Base-by-base conservation (phyloP, 768 basidiomycete genomes). In the Gautieria morchelliformis region DNA sequence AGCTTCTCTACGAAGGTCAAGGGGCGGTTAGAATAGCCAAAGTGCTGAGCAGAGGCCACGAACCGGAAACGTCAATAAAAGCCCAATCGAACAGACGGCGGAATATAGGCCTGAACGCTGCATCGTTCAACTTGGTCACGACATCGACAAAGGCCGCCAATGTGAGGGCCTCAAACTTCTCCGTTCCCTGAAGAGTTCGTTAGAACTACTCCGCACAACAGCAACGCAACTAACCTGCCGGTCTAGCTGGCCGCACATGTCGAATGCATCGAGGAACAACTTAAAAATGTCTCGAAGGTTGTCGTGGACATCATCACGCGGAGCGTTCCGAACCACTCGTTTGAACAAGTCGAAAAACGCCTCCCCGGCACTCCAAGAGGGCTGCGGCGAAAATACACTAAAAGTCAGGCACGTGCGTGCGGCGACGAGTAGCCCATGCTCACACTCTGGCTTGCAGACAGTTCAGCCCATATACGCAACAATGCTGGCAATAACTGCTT, bases 11-110 rank as follows among this genome's bases (percentile, higher is more conserved):
- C 20, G 27, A 9, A 33, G 12, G 1, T 79, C 12, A 14, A 3
- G 35, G 35, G 35, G n/a, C n/a, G n/a, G 75, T 44, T 14, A 44
- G n/a, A 44, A n/a, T 19, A 5, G 19, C 8, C 42, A 44, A 9
- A n/a, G n/a, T 44, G 11, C 42, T 5, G 35, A 14, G 2, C 61
- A 63, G 47, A 24, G 24, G 27, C 24, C 27, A 19, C 75, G 33
- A 64, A 84, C 83, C 70, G 24, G 66, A 64, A 30, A 77, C 78
- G 58, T 75, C 73, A 1, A 77, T 78, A 64, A 93, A 93, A 0
- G 93, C 93, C 96, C 96, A 99, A 67, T 99, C 96, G 64, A 90
- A 93, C 58, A 94, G 69, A 54, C 85, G 84, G 55, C 93, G 83
- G 79, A 97, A 95, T 15, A 97, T 73, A 0, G 95, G 93, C 60